These are phyloP conservation scores for Podaxis pistillaris DNA, from an alignment of 768 basidiomycete genomes.

Conservation along the genomic window DNA sequence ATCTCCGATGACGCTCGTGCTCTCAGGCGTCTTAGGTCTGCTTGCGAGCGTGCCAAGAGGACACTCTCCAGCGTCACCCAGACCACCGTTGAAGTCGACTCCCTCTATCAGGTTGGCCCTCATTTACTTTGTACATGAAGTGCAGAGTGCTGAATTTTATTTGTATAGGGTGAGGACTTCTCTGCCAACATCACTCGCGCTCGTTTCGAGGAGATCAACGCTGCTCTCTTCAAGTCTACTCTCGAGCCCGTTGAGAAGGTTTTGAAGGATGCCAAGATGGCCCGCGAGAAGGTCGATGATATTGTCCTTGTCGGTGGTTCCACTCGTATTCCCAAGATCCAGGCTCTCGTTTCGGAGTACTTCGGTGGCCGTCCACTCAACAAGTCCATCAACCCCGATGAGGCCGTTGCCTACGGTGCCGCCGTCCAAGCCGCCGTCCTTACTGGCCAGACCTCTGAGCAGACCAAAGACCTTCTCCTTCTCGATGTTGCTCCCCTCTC, in stretches of 20 bases:
- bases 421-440: conserved; percentile 99
- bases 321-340: conserved; percentile 99
- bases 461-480: conserved; percentile 96
- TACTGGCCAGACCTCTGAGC: conserved; percentile 97
- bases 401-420: conserved; percentile 99
- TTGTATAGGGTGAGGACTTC: conserved; percentile 87
- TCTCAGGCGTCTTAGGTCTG: conserved; percentile 90
- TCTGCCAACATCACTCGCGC: conserved; percentile 98
- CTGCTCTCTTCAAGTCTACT: conserved; percentile 91
- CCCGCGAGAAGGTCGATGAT: conserved; percentile 96
- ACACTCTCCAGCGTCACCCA: conserved; percentile 97
- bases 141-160: background rate
- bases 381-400: conserved; percentile 99
- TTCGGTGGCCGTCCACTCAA: conserved; percentile 97
- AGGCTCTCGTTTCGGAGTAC: conserved; percentile 96
- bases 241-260: conserved; percentile 99
- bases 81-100: conserved; percentile 99
- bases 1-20: conserved; percentile 98
- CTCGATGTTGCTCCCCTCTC: conserved; percentile 98
- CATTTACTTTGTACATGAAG: background rate
- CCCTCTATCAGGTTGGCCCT: conserved; percentile 79
- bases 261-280: conserved; percentile 97
- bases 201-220: conserved; percentile 99
- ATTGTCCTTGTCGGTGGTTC: conserved; percentile 99
- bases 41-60: conserved; percentile 99